A percentile compares a stretch with the other conserved stretches of the same genome.
phyloP scores from a whole-genome alignment of 805 yeast species.

The Candida golubevii region DNA sequence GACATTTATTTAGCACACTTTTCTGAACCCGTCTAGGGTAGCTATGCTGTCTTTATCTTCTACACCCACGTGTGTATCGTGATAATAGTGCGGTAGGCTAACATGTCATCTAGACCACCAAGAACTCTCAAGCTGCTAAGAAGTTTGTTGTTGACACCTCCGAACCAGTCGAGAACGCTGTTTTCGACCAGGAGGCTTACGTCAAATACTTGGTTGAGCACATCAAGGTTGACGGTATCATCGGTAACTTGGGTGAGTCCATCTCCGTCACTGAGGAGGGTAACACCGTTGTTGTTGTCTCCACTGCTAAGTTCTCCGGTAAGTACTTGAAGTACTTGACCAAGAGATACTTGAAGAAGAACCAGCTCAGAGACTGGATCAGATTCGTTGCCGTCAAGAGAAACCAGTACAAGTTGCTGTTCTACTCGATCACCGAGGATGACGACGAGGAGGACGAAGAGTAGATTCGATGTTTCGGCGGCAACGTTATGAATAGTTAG shows the following conservation, averaged over 20 bases:
- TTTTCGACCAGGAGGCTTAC: slow-evolving; percentile 95
- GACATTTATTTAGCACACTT: slow-evolving; percentile 12
- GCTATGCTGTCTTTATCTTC: slow-evolving; percentile 45
- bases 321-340: slow-evolving; percentile 99
- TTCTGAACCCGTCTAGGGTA: slow-evolving; percentile 38
- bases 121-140: slow-evolving; percentile 66
- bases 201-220: slow-evolving; percentile 97
- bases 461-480: slow-evolving; percentile 39
- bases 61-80: slow-evolving; percentile 15
- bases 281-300: slow-evolving; percentile 81
- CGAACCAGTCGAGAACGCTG: slow-evolving; percentile 96
- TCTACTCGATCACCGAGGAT: slow-evolving; percentile 95
- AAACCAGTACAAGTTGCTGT: slow-evolving; percentile 94
- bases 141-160: slow-evolving; percentile 94
- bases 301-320: slow-evolving; percentile 97
- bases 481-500: slow-evolving; percentile 5
- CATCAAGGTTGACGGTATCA: slow-evolving; percentile 96
- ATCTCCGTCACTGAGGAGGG: slow-evolving; percentile 85
- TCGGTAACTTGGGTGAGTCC: slow-evolving; percentile 96
- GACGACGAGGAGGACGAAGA: slow-evolving; percentile 64
- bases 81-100: slow-evolving; percentile 70
- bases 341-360: slow-evolving; percentile 99
- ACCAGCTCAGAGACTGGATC: slow-evolving; percentile 99
- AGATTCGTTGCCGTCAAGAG: slow-evolving; percentile 95
- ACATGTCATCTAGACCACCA: slow-evolving; percentile 64